Base-by-base conservation (phyloP, 2,329 filamentous ascomycete genomes). In the Trichoderma cornu-damae region DNA sequence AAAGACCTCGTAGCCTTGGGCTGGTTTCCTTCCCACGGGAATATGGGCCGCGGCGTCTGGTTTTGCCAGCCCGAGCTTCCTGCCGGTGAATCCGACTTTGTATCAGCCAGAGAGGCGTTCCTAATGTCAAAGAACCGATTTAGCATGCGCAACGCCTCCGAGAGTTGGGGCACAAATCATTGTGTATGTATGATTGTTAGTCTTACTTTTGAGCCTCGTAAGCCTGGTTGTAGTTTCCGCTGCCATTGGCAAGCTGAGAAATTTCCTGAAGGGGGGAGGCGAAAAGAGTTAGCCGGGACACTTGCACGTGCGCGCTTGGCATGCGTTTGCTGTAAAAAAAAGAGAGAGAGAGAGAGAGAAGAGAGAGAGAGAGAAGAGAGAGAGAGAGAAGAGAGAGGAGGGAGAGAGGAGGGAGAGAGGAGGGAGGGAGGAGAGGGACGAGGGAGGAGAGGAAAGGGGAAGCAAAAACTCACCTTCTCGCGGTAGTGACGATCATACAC, bases 401-500 rank as follows among this genome's bases (percentile, higher is more conserved):
- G n/a, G n/a, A n/a, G n/a, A n/a, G n/a, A n/a, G n/a, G n/a, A n/a
- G n/a, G n/a, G n/a, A n/a, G n/a, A n/a, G n/a, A n/a, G n/a, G n/a
- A n/a, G n/a, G n/a, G n/a, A n/a, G n/a, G n/a, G n/a, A n/a, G n/a
- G n/a, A n/a, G n/a, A n/a, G n/a, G n/a, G n/a, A n/a, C n/a, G n/a
- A n/a, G n/a, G n/a, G n/a, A n/a, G n/a, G n/a, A n/a, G n/a, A 20
- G 16, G 6, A 40, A 28, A 3, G 3, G 16, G 30, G 24, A 20
- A 22, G 1, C 2, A 12, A 22, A 49, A 43, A 71, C 76, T 60
- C 69, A 84, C 82, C 61, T 76, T 67, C 64, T 70, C 69, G 62
- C 81, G 80, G 69, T 95, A 92, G 75, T 97, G 92, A 61, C 83
- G 80, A 73, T 97, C 93, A 69, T 96, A 96, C 40, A 96, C 88